Evolutionary conservation across 768 basidiomycete genomes (phyloP).

Genomic region (Boletus pseudopeckii): DNA sequence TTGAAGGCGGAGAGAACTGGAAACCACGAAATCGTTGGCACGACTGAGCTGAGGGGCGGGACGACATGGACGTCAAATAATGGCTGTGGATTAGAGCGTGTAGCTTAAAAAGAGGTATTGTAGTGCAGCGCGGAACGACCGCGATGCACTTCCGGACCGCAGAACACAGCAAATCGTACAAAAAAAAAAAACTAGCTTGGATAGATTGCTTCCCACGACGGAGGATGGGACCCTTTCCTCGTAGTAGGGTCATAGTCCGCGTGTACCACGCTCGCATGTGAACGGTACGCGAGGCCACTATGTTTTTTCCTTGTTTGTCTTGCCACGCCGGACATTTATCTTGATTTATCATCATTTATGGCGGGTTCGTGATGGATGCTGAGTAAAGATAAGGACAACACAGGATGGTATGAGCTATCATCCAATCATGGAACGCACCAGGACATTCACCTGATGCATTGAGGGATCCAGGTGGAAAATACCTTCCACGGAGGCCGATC

Average conservation of each 20-base stretch:
- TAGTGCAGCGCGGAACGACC: not conserved
- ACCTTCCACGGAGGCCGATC: not conserved
- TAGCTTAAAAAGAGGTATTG: no score
- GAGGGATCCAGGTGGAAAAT: not conserved
- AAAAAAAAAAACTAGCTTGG: no score
- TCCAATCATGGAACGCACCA: not conserved
- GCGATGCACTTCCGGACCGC: not conserved
- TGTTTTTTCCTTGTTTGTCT: not conserved
- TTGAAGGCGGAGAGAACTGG: not conserved
- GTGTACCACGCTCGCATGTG: no score
- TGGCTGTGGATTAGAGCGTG: not conserved
- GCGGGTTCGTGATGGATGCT: not conserved
- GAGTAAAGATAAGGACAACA: not conserved
- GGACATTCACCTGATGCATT: not conserved
- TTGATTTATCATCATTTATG: not conserved
- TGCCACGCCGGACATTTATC: not conserved
- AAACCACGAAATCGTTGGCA: not conserved
- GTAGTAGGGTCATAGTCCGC: not conserved
- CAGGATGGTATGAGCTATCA: not conserved
- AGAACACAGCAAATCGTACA: not conserved
- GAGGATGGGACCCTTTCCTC: not conserved
- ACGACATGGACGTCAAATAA: not conserved
- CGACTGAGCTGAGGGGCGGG: not conserved
- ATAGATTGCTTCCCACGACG: not conserved
- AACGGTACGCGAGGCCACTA: not conserved